Evolutionary conservation across 768 basidiomycete genomes (phyloP).

Genomic region (Calvatia gigantea): DNA sequence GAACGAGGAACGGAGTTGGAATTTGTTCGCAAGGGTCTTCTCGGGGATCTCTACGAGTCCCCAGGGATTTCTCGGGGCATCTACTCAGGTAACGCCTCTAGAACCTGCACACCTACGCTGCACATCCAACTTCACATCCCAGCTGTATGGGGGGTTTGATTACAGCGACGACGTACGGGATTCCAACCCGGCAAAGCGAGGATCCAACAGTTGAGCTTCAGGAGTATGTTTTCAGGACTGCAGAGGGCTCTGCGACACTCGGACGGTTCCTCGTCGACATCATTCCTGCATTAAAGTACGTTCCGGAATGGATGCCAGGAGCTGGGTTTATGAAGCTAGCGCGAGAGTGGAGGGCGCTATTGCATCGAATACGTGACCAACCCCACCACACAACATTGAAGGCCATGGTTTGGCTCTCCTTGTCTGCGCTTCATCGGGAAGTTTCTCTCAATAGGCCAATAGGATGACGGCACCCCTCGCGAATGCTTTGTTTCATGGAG

Average conservation of each 20-base stretch:
- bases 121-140: background rate
- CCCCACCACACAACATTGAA: background rate
- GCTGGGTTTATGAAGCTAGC: background rate
- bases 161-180: background rate
- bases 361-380: background rate
- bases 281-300: constrained; percentile 3
- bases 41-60: background rate
- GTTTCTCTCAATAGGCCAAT: too few relatives aligned
- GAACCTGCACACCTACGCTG: background rate
- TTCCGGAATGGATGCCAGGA: constrained; percentile 9
- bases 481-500: background rate
- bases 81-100: background rate
- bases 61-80: constrained; percentile 5
- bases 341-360: background rate
- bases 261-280: constrained; percentile 8
- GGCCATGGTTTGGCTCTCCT: background rate
- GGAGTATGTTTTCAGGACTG: background rate
- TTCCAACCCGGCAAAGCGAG: background rate
- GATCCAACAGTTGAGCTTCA: background rate
- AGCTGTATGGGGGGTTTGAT: background rate
- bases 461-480: background rate
- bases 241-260: background rate
- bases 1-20: constrained; percentile 16
- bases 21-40: background rate
- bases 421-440: background rate